Base-by-base conservation (phyloP, 345 rosid species). In the Alliaria petiolata region DNA sequence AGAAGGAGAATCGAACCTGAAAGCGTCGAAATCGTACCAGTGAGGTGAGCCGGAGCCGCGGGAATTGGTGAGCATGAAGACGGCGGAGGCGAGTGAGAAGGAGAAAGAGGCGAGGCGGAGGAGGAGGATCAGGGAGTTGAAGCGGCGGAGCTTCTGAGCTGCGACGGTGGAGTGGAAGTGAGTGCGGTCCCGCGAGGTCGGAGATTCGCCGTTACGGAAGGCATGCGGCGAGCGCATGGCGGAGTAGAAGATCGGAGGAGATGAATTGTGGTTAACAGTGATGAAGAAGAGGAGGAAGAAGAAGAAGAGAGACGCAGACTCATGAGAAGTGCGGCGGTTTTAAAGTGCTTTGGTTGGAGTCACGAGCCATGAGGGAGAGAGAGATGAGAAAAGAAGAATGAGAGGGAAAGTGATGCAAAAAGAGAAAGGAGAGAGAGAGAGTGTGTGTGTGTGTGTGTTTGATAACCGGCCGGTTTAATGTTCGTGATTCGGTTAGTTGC, bases 1-100 rank as follows among this genome's bases (percentile, higher is more conserved):
- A 49, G 14, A 8, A n/a, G 3, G 46, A 4, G 49, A 20, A 16
- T 5, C 54, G 72, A 74, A 93, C 97, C 98, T 87, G 90, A 86
- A 89, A 49, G 97, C 98, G 75, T 88, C 96, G 67, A 85, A 95
- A 68, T 89, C 90, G 80, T 73, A 85, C 99, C 97, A 95, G 72
- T 55, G 85, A 58, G 85, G 91, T 4, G 85, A 84, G 74, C 22
- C 66, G 76, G 89, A 62, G 53, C 85, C 88, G 12, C 88, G 80
- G 12, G 81, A 81, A 79, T 91, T 86, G 40, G 98, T 83, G 84
- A 83, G 85, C 91, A 86, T 91, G 85, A 93, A 93, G 76, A 91
- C 80, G 52, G 96, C 78, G 74, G 98, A 83, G 43, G 92, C 87
- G 76, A 93, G 80, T 4, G 89, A 82, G 88, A 93, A 91, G 71